Conservation (phyloP, 2,329 filamentous ascomycete genomes). For the Trichoderma simmonsii region DNA sequence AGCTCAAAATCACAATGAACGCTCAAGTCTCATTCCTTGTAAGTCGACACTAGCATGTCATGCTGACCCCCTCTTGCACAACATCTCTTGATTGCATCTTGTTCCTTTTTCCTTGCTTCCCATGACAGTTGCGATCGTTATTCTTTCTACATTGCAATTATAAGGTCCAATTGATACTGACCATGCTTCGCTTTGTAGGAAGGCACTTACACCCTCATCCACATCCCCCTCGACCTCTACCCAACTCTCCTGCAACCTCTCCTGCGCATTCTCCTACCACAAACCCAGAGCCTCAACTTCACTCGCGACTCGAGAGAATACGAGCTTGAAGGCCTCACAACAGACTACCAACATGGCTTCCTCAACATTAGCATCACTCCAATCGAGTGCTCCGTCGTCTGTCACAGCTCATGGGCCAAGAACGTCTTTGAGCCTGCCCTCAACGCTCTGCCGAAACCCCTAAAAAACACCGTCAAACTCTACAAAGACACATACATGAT, state of each 20-base stretch:
- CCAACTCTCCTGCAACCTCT: slow-evolving; percentile 80
- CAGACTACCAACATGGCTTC: slow-evolving; percentile 66
- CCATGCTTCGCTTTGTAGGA: slow-evolving; percentile 55
- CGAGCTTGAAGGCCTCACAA: slow-evolving; percentile 45
- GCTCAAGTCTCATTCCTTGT: slow-evolving; percentile 58
- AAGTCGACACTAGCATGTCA: slow-evolving; percentile 31
- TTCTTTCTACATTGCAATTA: neutral
- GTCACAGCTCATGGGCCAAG: slow-evolving; percentile 70
- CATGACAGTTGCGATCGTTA: neutral
- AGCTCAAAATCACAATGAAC: slow-evolving; percentile 43
- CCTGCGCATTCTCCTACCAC: slow-evolving; percentile 76
- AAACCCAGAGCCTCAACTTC: slow-evolving; percentile 43
- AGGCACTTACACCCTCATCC: slow-evolving; percentile 81
- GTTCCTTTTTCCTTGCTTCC: too few relatives aligned
- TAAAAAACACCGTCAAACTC: slow-evolving; percentile 60
- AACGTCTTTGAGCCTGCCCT: slow-evolving; percentile 74
- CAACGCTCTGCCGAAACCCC: slow-evolving; percentile 55
- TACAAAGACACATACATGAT: slow-evolving; percentile 82
- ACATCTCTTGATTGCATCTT: neutral
- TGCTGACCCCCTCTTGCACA: neutral
- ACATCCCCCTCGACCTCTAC: slow-evolving; percentile 80
- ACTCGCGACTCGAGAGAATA: slow-evolving; percentile 35
- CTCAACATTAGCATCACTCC: slow-evolving; percentile 92
- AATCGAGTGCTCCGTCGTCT: slow-evolving; percentile 89
- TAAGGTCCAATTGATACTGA: neutral